Conservation (phyloP, 2,329 filamentous ascomycete species). For the Ustulina deusta region DNA sequence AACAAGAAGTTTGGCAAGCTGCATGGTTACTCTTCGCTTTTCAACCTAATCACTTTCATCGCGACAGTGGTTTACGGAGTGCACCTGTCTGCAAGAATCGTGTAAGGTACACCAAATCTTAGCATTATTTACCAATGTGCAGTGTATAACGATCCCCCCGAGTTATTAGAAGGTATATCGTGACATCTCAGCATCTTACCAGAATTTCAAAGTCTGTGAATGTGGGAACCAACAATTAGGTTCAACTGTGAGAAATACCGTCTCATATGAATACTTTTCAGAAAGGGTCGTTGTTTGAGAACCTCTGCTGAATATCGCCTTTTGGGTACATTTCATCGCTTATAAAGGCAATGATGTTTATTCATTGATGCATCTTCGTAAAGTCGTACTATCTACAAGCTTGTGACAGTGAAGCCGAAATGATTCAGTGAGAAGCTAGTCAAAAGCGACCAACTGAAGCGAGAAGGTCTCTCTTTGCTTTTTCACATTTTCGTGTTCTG, state of each 20-base stretch:
- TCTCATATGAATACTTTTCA: conserved; percentile 5
- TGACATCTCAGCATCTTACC: not conserved
- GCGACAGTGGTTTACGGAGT: conserved; percentile 83
- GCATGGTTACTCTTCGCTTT: conserved; percentile 83
- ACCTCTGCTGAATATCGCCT: not conserved
- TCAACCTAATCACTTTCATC: conserved; percentile 79
- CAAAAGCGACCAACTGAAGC: conserved; percentile 47
- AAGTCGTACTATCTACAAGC: conserved; percentile 27
- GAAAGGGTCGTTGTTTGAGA: not conserved
- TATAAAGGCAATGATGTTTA: not conserved
- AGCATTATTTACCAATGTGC: not conserved
- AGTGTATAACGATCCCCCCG: not conserved
- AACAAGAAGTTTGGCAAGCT: conserved; percentile 83
- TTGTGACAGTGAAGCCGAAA: not conserved
- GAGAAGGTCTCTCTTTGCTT: conserved; percentile 61
- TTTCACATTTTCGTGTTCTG: conserved; percentile 57
- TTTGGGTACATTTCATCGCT: conserved; percentile 7
- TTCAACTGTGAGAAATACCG: not conserved
- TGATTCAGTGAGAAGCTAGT: conserved; percentile 6
- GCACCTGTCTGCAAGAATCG: conserved; percentile 73
- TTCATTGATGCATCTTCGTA: conserved; percentile 13
- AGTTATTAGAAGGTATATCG: not conserved
- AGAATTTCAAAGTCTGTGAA: not conserved
- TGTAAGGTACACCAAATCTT: conserved; percentile 49
- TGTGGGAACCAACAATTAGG: not conserved